Conservation (phyloP, 805 yeast genomes). For the Candida morakotiae region DNA sequence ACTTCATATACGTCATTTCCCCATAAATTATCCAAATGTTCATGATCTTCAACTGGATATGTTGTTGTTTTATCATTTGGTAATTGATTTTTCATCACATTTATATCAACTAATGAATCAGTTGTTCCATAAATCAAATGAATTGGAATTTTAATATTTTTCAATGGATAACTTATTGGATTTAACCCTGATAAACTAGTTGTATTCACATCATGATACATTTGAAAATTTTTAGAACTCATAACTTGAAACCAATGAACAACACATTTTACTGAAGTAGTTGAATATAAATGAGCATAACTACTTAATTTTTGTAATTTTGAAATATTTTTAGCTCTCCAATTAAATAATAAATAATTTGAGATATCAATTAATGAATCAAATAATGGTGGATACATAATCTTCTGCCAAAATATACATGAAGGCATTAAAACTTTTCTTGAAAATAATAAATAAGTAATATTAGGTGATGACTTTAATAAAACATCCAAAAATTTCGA, state of each 20-base stretch:
- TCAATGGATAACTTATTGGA: constrained; percentile 37
- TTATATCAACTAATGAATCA: constrained; percentile 85
- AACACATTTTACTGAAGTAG: constrained; percentile 85
- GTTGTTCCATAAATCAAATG: constrained; percentile 71
- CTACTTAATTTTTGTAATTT: constrained; percentile 71
- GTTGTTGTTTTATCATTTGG: constrained; percentile 50
- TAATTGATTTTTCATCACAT: constrained; percentile 64
- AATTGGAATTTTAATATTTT: constrained; percentile 56
- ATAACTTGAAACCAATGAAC: constrained; percentile 98
- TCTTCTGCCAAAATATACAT: constrained; percentile 74
- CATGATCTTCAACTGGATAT: constrained; percentile 64
- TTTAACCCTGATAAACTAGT: constrained; percentile 19
- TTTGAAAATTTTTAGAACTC: constrained; percentile 70
- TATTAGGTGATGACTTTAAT: constrained; percentile 69
- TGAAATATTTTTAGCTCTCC: constrained; percentile 73
- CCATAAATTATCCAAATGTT: constrained; percentile 91
- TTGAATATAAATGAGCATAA: constrained; percentile 84
- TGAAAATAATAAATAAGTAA: constrained; percentile 72
- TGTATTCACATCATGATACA: constrained; percentile 65
- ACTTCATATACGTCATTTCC: constrained; percentile 53
- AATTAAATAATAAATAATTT: constrained; percentile 66
- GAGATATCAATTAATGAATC: constrained; percentile 68
- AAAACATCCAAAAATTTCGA: constrained; percentile 73
- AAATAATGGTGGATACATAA: constrained; percentile 74
- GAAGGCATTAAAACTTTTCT: constrained; percentile 69